phyloP scores from a whole-genome alignment of 2,329 filamentous ascomycete genomes.

The Colletotrichum sp. region DNA sequence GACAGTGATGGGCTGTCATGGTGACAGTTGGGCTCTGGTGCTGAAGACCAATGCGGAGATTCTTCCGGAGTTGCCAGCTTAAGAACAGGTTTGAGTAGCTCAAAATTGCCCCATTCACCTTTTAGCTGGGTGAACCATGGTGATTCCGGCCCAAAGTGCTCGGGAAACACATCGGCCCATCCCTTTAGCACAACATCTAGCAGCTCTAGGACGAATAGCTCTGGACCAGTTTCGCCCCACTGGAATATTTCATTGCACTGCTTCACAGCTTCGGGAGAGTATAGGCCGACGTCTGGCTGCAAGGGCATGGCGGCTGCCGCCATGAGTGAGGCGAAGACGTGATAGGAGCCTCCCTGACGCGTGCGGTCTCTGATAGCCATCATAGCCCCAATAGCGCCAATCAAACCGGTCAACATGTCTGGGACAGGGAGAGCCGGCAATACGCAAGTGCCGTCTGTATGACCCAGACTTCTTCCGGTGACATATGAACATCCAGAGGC shows the following conservation, averaged over 20 bases:
- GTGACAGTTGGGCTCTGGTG: background rate
- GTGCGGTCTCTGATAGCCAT: background rate
- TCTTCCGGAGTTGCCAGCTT: background rate
- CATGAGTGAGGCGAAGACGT: background rate
- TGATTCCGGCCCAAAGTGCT: background rate
- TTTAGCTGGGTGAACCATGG: background rate
- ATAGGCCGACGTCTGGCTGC: background rate
- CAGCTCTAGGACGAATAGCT: background rate
- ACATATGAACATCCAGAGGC: background rate
- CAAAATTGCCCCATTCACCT: background rate
- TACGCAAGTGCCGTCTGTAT: background rate
- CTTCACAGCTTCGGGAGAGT: background rate
- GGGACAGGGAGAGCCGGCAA: background rate
- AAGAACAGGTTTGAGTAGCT: background rate
- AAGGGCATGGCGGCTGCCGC: background rate
- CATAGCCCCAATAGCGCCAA: background rate
- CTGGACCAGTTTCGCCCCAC: background rate
- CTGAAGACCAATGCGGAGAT: background rate
- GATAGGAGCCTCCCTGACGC: background rate
- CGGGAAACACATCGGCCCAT: background rate
- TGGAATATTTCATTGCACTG: background rate
- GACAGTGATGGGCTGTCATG: background rate
- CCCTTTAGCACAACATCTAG: background rate
- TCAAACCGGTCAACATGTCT: background rate
- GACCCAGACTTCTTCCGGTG: background rate